Base-by-base conservation (phyloP, 78 protist genomes). In the Neovahlkampfia damariscottae region DNA sequence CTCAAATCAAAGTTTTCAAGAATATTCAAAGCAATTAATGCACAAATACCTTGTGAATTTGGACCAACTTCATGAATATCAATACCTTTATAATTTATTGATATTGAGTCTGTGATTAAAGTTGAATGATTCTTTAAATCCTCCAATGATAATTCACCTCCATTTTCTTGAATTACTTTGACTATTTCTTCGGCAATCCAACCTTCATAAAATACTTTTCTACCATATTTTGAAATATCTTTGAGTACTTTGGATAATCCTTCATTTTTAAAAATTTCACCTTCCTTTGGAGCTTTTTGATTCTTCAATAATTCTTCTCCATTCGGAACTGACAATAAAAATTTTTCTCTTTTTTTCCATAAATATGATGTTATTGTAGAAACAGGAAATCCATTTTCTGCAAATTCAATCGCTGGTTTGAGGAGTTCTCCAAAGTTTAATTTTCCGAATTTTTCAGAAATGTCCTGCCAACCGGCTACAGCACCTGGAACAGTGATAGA, bases 21-120 rank as follows among this genome's bases (percentile, higher is more conserved):
- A 0, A 85, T 70, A 31, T 77, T 70, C 28, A 92, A 76, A 0
- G 92, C 93, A 19, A 87, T 30, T 19, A 92, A 86, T 5, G 91
- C 93, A 2, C 85, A 74, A 28, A 92, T 0, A 59, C 96, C 96
- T 9, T 86, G 90, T 7, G 92, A 91, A 68, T 87, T 89, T 0
- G 96, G 96, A 2, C 94, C 93, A 3, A 40, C 1, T 80, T 89
- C 93, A 70, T 58, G 76, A 62, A 89, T 72, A 1, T 9, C 27
- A n/a, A 74, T 59, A 0, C 79, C 74, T 31, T n/a, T 40, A 34
- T 19, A 77, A 9, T 28, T 30, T 28, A 50, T 9, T 1, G 38
- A 3, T 34, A 41, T 34, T 9, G 82, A 70, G 29, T 36, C 74
- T 8, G 0, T 59, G 5, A 35, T 59, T n/a, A n/a, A n/a, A n/a